Percentiles rank a stretch among this genome's conserved stretches.
Conservation (phyloP, 2,329 filamentous ascomycete genomes). For the Aspergillus sp. region DNA sequence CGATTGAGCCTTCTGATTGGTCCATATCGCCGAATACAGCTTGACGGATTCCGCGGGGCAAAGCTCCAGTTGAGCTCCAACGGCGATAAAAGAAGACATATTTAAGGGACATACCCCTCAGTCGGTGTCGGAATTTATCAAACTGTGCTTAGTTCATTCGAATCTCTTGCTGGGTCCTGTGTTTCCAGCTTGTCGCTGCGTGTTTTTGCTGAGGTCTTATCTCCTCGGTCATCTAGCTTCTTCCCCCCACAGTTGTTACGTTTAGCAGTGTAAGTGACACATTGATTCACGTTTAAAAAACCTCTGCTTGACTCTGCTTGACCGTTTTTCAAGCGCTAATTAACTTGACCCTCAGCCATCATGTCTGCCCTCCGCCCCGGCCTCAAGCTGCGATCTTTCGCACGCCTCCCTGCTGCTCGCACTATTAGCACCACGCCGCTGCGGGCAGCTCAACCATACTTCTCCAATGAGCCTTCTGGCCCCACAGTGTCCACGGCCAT, state of each 20-base stretch:
- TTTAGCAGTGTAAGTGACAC: too few species aligned
- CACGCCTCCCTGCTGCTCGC: slow-evolving; percentile 29
- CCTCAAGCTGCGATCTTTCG: slow-evolving; percentile 25
- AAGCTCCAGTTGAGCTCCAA: not conserved
- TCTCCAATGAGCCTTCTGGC: slow-evolving; percentile 53
- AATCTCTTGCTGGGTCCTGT: not conserved
- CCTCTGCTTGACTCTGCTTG: too few species aligned
- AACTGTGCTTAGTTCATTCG: not conserved
- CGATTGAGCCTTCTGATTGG: not conserved
- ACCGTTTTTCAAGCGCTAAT: not conserved
- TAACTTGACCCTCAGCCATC: slow-evolving; percentile 5
- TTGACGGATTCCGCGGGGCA: not conserved
- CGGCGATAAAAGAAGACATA: not conserved
- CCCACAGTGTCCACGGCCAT: slow-evolving; percentile 55
- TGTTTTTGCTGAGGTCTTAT: not conserved
- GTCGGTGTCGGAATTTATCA: not conserved
- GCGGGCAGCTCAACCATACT: slow-evolving; percentile 42
- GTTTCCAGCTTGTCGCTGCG: not conserved
- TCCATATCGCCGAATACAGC: not conserved
- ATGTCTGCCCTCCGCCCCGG: slow-evolving; percentile 35
- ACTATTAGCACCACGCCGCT: slow-evolving; percentile 31
- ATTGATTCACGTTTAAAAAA: too few species aligned
- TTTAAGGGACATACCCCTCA: not conserved
- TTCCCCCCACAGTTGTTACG: too few species aligned
- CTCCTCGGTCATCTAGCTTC: not conserved